Evolutionary conservation across 352 stramenopile species (phyloP).

Genomic region (Globisporangium nodosum): DNA sequence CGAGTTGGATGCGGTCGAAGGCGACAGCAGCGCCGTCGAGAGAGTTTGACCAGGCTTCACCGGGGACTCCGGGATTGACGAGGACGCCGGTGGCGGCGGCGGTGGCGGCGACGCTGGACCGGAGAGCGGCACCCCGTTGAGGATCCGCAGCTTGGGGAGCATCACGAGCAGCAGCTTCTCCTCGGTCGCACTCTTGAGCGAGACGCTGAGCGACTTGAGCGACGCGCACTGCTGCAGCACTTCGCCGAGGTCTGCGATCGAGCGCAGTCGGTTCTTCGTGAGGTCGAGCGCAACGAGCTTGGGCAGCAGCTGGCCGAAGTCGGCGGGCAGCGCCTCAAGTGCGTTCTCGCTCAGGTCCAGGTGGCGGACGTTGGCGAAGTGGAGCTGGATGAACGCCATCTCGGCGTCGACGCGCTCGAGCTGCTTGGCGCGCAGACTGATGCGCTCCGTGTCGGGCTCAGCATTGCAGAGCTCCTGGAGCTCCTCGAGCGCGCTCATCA

Average conservation of each 20-base stretch:
- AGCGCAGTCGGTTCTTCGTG: slow-evolving; percentile 39
- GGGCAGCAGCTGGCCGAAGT: slow-evolving; percentile 32
- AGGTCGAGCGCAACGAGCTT: slow-evolving; percentile 61
- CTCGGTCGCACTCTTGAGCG: slow-evolving; percentile 34
- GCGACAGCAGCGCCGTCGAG: slow-evolving; percentile 4
- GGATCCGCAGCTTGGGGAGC: slow-evolving; percentile 48
- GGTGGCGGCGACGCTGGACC: slow-evolving; percentile 11
- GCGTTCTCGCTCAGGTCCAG: slow-evolving; percentile 57
- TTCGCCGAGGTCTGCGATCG: slow-evolving; percentile 33
- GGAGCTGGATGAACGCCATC: slow-evolving; percentile 28
- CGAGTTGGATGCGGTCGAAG: slow-evolving; percentile 14
- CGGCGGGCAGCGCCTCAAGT: slow-evolving; percentile 27
- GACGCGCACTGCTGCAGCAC: slow-evolving; percentile 36
- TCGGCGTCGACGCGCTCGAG: slow-evolving; percentile 30
- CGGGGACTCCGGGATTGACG: slow-evolving; percentile 5
- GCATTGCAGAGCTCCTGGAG: slow-evolving; percentile 36
- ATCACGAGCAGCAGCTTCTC: slow-evolving; percentile 51
- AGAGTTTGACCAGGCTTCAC: slow-evolving; percentile 9
- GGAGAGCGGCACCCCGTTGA: slow-evolving; percentile 41
- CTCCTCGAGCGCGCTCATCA: slow-evolving; percentile 37
- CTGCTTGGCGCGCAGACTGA: slow-evolving; percentile 30
- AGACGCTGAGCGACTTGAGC: slow-evolving; percentile 57
- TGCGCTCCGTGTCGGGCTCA: slow-evolving; percentile 30
- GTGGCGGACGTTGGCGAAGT: slow-evolving; percentile 44
- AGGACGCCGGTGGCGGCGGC: not conserved